These are phyloP conservation scores for Candida vaughaniae DNA, from an alignment of 805 yeast genomes.

Conservation along the genomic window DNA sequence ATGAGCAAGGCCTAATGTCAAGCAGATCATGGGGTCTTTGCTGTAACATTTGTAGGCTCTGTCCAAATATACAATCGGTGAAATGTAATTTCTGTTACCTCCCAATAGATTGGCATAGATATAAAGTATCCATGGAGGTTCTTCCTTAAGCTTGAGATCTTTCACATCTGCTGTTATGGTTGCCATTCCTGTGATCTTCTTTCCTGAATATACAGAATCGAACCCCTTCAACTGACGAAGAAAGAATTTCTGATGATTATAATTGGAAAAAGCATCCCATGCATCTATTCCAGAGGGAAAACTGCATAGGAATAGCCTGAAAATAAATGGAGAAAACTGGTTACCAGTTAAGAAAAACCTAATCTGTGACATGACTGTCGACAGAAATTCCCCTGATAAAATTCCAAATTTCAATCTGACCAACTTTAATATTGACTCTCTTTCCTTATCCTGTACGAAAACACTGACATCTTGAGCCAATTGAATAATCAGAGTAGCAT, in stretches of 20 bases:
- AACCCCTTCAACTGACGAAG: slow-evolving; percentile 86
- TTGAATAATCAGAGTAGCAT: slow-evolving; percentile 53
- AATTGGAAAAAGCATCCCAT: slow-evolving; percentile 62
- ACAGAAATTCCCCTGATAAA: slow-evolving; percentile 47
- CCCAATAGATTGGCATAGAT: slow-evolving; percentile 80
- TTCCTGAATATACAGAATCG: slow-evolving; percentile 60
- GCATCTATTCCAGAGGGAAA: slow-evolving; percentile 62
- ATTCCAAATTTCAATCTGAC: slow-evolving; percentile 64
- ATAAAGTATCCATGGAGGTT: slow-evolving; percentile 67
- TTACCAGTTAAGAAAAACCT: slow-evolving; percentile 63
- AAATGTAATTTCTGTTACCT: slow-evolving; percentile 76
- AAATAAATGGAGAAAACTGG: slow-evolving; percentile 72
- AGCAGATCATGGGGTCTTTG: slow-evolving; percentile 75
- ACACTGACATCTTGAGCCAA: slow-evolving; percentile 78
- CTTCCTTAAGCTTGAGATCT: slow-evolving; percentile 33
- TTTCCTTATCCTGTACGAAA: slow-evolving; percentile 62
- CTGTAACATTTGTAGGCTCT: slow-evolving; percentile 67
- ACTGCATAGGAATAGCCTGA: slow-evolving; percentile 65
- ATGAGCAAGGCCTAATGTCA: slow-evolving; percentile 76
- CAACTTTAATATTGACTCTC: slow-evolving; percentile 59
- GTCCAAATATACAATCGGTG: slow-evolving; percentile 75
- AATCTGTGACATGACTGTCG: slow-evolving; percentile 52
- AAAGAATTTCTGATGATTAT: slow-evolving; percentile 86
- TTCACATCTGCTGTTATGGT: slow-evolving; percentile 58
- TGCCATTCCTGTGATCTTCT: slow-evolving; percentile 75